Conservation (phyloP, 2,329 filamentous ascomycete genomes). For the Ceratocystis albifundus region DNA sequence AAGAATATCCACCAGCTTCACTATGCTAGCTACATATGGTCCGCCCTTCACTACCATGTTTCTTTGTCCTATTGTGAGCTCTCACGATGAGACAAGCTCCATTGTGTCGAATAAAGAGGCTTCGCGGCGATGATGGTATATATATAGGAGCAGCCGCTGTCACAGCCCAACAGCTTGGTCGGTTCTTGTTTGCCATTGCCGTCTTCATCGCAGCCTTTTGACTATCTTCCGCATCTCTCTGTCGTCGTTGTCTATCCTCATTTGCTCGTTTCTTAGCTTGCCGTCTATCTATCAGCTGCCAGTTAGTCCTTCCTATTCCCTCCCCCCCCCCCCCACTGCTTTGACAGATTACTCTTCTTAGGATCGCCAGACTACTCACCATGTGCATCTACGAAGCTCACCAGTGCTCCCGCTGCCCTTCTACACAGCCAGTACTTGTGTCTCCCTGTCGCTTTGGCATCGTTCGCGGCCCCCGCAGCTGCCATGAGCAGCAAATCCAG, state of each 20-base stretch:
- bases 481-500: background rate
- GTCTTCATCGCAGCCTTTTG: background rate
- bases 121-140: background rate
- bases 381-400: slow-evolving; percentile 15
- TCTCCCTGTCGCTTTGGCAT: slow-evolving; percentile 3
- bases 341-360: background rate
- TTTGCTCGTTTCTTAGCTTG: background rate
- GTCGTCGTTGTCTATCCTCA: background rate
- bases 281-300: background rate
- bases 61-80: background rate
- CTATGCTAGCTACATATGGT: background rate
- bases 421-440: background rate
- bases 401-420: slow-evolving; percentile 1
- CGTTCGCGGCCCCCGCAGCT: background rate
- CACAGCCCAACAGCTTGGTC: background rate
- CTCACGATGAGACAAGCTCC: background rate
- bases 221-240: background rate
- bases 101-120: background rate
- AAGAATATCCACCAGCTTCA: background rate
- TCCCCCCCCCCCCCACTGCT: too few species aligned
- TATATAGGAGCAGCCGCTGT: background rate
- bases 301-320: slow-evolving; percentile 5
- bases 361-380: background rate
- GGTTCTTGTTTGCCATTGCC: background rate
- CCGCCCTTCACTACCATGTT: background rate